Base-by-base conservation (phyloP, 768 basidiomycete genomes). In the Candolleomyces eurysporus region DNA sequence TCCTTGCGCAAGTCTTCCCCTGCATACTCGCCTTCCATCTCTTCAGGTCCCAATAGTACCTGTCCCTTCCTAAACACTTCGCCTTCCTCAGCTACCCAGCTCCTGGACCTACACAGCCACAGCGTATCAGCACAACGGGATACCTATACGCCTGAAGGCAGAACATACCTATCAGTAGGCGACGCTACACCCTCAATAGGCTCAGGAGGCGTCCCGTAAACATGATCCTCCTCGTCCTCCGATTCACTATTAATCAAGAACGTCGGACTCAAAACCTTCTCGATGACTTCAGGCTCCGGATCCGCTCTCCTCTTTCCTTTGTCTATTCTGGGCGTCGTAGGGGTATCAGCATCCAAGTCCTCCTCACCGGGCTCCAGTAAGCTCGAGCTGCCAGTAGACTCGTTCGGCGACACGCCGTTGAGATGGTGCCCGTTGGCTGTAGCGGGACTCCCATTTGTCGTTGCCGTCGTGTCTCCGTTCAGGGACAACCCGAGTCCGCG, bases 11-110 rank as follows among this genome's bases (percentile, higher is more conserved):
- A 76, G 46, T 94, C 92, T 69, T 98, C 96, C 0, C 94, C 92
- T 16, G 86, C 91, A 68, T 89, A 92, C 67, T 94, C 94, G 0
- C 86, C 88, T 66, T 95, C 94, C 85, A 94, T 91, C 72, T 96
- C 93, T 66, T 90, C 92, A 7, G 86, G 86, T 1, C 88, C 88
- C 9, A 93, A 78, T n/a, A 98, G 77, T 4, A 88, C 89, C 10
- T 83, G 86, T 0, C 95, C 94, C 69, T 96, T 96, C 46, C 96
- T 81, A 78, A 98, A 98, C 45, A 98, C 90, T 74, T 98, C 96
- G 0, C 94, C 94, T 71, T 99, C 97, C 71, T 98, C 97, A 59
- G 87, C 91, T 0, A 96, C 90, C 89, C 91, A 92, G 56, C 81
- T 86, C 64, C 86, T 80, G 26, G 90, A 91, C 52, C 91, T 90